Conservation (phyloP, 768 basidiomycete genomes). For the Russula sp. region DNA sequence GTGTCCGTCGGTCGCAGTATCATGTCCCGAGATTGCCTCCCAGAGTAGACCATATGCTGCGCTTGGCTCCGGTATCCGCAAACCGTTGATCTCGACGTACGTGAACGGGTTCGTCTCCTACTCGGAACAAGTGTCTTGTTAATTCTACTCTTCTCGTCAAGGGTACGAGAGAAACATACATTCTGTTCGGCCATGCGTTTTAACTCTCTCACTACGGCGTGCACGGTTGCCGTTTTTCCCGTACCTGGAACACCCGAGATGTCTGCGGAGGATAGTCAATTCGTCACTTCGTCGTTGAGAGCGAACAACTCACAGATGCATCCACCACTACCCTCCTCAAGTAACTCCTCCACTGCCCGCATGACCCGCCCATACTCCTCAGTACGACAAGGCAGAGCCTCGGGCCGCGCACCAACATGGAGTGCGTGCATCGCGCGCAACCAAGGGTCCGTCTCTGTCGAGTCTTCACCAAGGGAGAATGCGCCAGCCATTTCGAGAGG, state of each 20-base stretch:
- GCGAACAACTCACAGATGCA: conserved; percentile 74
- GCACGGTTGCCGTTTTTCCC: conserved; percentile 97
- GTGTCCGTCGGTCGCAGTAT: conserved; percentile 58
- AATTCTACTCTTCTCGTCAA: background rate
- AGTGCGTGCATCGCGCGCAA: conserved; percentile 84
- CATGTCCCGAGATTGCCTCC: conserved; percentile 87
- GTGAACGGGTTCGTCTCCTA: conserved; percentile 94
- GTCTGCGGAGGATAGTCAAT: conserved; percentile 47
- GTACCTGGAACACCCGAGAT: conserved; percentile 99
- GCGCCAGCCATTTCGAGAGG: conserved; percentile 39
- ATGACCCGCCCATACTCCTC: conserved; percentile 78
- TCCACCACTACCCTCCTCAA: conserved; percentile 92
- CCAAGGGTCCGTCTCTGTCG: conserved; percentile 67
- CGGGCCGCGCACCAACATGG: conserved; percentile 91
- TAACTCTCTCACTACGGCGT: conserved; percentile 85
- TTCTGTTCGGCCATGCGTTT: conserved; percentile 82
- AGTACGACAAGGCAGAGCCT: conserved; percentile 84
- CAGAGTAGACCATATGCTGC: conserved; percentile 90
- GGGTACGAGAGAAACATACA: conserved; percentile 44
- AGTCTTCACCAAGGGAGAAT: conserved; percentile 44
- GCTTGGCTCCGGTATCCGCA: conserved; percentile 88
- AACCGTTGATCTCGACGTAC: conserved; percentile 96
- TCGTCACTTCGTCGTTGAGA: background rate
- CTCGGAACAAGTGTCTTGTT: background rate
- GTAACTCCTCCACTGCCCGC: conserved; percentile 71